Conservation (phyloP, 2,329 filamentous ascomycete genomes). For the Xylaria sp. region DNA sequence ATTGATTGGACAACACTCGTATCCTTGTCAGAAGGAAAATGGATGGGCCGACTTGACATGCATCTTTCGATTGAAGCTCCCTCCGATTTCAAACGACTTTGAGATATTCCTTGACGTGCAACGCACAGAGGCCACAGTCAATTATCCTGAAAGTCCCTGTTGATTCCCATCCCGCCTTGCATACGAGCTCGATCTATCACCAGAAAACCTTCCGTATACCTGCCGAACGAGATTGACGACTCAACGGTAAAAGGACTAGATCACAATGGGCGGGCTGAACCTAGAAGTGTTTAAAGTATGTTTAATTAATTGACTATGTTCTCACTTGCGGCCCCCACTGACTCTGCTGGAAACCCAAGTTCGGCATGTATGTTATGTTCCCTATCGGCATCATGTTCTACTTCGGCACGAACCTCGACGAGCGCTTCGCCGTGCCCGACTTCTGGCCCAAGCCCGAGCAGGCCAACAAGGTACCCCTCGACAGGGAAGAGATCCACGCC, state of each 20-base stretch:
- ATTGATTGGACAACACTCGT: conserved; percentile 25
- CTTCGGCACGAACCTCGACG: conserved; percentile 97
- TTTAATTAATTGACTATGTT: neutral
- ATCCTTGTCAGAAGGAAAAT: conserved; percentile 33
- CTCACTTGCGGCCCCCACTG: neutral
- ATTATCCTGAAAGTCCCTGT: neutral
- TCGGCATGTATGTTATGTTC: conserved; percentile 98
- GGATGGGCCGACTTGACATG: conserved; percentile 24
- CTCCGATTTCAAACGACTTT: neutral
- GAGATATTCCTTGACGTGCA: neutral
- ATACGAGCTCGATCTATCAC: neutral
- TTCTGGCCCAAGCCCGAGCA: conserved; percentile 92
- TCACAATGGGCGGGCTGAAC: conserved; percentile 81
- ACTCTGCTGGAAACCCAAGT: conserved; percentile 68
- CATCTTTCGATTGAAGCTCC: conserved; percentile 23
- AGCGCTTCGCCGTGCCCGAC: conserved; percentile 85
- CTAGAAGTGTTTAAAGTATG: conserved; percentile 93
- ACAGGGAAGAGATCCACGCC: conserved; percentile 82
- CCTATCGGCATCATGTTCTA: conserved; percentile 99
- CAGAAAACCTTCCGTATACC: neutral
- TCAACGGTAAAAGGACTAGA: neutral
- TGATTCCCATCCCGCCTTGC: too few species aligned
- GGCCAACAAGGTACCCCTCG: conserved; percentile 79
- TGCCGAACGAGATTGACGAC: conserved; percentile 6
- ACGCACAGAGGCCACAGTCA: neutral